Evolutionary conservation across 2,329 filamentous ascomycete species (phyloP), one percentile per base, ranked within the genome.

Genomic region (Claviceps sp.): DNA sequence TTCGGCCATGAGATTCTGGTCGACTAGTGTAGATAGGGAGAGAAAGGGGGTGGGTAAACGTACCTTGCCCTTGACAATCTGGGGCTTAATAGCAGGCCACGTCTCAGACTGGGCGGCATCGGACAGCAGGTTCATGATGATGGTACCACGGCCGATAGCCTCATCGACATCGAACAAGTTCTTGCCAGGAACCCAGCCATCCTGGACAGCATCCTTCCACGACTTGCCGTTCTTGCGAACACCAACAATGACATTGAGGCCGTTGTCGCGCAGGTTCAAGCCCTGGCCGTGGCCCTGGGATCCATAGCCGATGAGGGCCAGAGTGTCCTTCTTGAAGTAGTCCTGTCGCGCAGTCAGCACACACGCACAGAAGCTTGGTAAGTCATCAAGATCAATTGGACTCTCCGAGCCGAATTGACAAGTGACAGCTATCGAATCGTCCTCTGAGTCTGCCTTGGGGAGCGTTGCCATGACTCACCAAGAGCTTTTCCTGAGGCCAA

Each of bases 321-420:
- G 88, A 62, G 91, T 97, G 75, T 98, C 93, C 76, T 98, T 82
- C 83, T 97, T 97, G 87, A 98, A 98, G 85, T 91, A 98, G 60
- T 97, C 88, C 87, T 95, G 62, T 37, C 48, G 14, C 43, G 8
- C 43, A 26, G 50, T 52, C 41, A 52, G 46, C 37, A 48, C 24
- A 22, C 13, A 30, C 11, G 22, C 41, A 41, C 16, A 34, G 42
- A 16, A 43, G 2, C 13, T 4, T 24, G 18, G 11, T 4, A 18
- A 24, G 3, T 34, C 11, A 11, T 11, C 37, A 30, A 22, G 38
- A 41, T n/a, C 50, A 47, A 34, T 48, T 52, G 37, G n/a, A 22
- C 9, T 34, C 30, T 34, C 30, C 30, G 30, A 34, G 30, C 30
- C 30, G 9, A 49, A 52, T 49, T 49, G 51, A 34, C 40, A 38